These are phyloP conservation scores for Taiwanofungus camphoratus DNA, from an alignment of 1,284 basidiomycete species.

Conservation along the genomic window DNA sequence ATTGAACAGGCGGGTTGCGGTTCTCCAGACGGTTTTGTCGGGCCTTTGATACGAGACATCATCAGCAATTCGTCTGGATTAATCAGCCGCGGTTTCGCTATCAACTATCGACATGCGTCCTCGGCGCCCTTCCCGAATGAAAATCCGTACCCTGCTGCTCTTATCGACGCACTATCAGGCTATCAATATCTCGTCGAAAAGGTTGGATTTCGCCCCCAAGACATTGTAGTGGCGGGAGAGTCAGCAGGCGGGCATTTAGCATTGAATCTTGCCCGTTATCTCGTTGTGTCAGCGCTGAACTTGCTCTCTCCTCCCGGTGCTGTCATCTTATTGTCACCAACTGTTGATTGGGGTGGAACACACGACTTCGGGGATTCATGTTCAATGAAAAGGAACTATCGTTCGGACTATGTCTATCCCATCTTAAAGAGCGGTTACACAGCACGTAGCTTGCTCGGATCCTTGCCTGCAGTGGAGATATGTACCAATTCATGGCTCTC, in stretches of 20 bases:
- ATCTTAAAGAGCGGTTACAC: conserved; percentile 26
- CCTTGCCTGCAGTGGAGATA: conserved; percentile 34
- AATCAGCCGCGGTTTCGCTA: conserved; percentile 26
- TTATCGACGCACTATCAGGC: conserved; percentile 40
- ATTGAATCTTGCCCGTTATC: conserved; percentile 32
- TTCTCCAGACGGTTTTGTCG: conserved; percentile 30
- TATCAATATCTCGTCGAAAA: conserved; percentile 37
- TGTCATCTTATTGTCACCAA: conserved; percentile 49
- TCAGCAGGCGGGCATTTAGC: conserved; percentile 51
- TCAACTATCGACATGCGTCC: conserved; percentile 29
- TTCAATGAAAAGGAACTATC: conserved; percentile 28
- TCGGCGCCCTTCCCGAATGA: conserved; percentile 16
- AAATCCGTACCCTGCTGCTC: conserved; percentile 40
- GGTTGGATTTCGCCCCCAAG: conserved; percentile 31
- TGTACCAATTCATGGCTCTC: conserved; percentile 48
- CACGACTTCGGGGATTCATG: conserved; percentile 27
- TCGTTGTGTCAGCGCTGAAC: conserved; percentile 14
- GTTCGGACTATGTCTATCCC: conserved; percentile 37
- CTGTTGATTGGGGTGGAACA: conserved; percentile 44
- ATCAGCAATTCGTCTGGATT: conserved; percentile 13
- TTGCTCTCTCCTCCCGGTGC: conserved; percentile 26
- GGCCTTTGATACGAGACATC: conserved; percentile 24
- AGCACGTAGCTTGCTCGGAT: conserved; percentile 35
- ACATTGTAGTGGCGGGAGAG: conserved; percentile 48
- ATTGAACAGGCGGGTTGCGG: conserved; percentile 22